A percentile compares a stretch with the other conserved stretches of the same genome.
These are phyloP conservation scores for Cyclostephanos tholiformis DNA, from an alignment of 108 stramenopile species.

Conservation along the genomic window DNA sequence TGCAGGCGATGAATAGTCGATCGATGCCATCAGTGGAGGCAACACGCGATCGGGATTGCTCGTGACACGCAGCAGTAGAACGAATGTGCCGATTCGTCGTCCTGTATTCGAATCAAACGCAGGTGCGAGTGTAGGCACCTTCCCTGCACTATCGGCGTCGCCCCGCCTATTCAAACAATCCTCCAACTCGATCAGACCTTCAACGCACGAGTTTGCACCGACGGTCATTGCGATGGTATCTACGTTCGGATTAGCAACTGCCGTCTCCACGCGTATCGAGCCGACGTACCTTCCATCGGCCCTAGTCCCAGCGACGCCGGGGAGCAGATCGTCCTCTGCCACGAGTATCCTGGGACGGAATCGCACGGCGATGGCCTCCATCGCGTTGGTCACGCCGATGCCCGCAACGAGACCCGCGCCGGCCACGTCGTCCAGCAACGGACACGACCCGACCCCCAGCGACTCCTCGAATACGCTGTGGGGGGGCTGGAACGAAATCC, in stretches of 20 bases:
- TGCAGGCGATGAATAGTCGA: constrained; percentile 7
- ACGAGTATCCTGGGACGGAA: constrained; percentile 42
- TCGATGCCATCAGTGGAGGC: not conserved
- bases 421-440: constrained; percentile 30
- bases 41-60: constrained; percentile 25
- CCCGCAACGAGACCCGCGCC: constrained; percentile 8
- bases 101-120: constrained; percentile 46
- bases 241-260: constrained; percentile 1
- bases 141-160: not conserved
- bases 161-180: constrained; percentile 30
- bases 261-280: constrained; percentile 21
- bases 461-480: constrained; percentile 47
- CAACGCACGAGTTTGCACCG: constrained; percentile 15
- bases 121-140: constrained; percentile 43
- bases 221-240: constrained; percentile 10
- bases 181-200: constrained; percentile 39
- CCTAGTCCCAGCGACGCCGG: constrained; percentile 35
- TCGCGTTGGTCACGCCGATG: not conserved
- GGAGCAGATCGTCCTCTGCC: constrained; percentile 27
- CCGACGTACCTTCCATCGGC: constrained; percentile 42
- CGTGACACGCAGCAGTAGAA: constrained; percentile 54
- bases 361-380: constrained; percentile 22
- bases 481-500: constrained; percentile 21
- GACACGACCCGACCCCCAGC: constrained; percentile 23
- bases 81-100: constrained; percentile 53